phyloP scores from a whole-genome alignment of 176 grass and related monocot species.

The Poa annua region DNA sequence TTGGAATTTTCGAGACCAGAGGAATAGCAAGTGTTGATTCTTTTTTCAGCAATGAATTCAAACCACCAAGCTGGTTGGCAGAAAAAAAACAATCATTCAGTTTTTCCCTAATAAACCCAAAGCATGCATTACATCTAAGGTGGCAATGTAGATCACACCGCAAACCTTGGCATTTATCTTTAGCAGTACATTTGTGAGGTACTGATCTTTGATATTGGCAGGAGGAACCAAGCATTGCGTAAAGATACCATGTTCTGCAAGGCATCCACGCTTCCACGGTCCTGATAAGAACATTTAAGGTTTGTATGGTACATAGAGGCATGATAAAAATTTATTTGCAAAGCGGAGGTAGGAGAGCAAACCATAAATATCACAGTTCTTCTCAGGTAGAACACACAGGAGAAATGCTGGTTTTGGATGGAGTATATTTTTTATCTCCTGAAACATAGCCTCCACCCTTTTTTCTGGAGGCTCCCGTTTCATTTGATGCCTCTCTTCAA shows the following conservation, averaged over 20 bases:
- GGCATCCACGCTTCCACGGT: slow-evolving; percentile 68
- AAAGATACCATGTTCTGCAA: slow-evolving; percentile 51
- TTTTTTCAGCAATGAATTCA: slow-evolving; percentile 52
- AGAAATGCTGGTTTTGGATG: slow-evolving; percentile 39
- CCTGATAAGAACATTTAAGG: slow-evolving; percentile 40
- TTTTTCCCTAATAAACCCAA: not conserved
- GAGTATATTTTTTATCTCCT: not conserved
- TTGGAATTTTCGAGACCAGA: slow-evolving; percentile 42
- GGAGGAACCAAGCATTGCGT: slow-evolving; percentile 67
- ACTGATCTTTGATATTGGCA: slow-evolving; percentile 57
- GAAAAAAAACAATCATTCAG: not conserved
- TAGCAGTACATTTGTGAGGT: slow-evolving; percentile 63
- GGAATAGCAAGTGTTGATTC: slow-evolving; percentile 51
- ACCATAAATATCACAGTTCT: slow-evolving; percentile 60
- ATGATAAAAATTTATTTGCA: not conserved
- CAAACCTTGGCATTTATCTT: slow-evolving; percentile 87
- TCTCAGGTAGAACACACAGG: slow-evolving; percentile 63
- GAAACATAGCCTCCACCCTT: slow-evolving; percentile 59
- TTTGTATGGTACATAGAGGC: not conserved
- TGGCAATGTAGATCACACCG: not conserved
- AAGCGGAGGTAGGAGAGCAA: not conserved
- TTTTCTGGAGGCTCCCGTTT: slow-evolving; percentile 30
- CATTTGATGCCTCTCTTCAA: slow-evolving; percentile 52
- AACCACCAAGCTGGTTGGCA: slow-evolving; percentile 54
- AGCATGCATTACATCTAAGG: not conserved